Base-by-base conservation (phyloP, 2,329 filamentous ascomycete genomes). In the Gaeumannomyces tritici region DNA sequence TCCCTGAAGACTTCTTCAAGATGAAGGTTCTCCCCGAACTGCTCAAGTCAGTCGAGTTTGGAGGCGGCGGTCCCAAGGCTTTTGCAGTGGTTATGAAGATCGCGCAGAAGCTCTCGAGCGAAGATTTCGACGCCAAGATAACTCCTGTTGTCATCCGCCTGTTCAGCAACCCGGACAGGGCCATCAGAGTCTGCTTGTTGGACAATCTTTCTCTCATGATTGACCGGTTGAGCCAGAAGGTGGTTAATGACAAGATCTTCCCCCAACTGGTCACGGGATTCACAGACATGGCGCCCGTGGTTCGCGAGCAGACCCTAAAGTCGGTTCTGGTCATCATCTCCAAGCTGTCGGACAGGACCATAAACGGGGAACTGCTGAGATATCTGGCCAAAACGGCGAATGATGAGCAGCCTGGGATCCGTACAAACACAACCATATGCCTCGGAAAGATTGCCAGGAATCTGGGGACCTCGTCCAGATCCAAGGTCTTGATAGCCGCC, bases 11-110 rank as follows among this genome's bases (percentile, higher is more conserved):
- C 64, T 99, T 96, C 74, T 96, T 98, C 80, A 96, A 96, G 72
- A 90, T 96, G 83, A 99, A 98, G 71, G 87, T 99, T 4, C 80
- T 99, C 11, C 95, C 95, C 0, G 95, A 99, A 72, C 79, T 99
- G 33, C 82, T 99, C n/a, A 99, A 98, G 72, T 96, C 93, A 0
- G 92, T 98, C n/a, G 95, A 99, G 70, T 99, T 97, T 73, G 95
- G 95, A 9, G 95, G 93, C 13, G 95, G 95, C 31, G 95, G 95
- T 0, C 90, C 93, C 0, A 96, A 96, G 71, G 93, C 96, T 0
- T 90, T 99, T 64, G 78, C 82, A 1, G 87, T 96, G 1, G 90
- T 96, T 55, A 86, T 98, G 79, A 96, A 96, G 71, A 97, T 99
- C 68, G 87, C 91, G 4, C 80, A 87, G 8, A 98, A 96, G 71